Evolutionary conservation across 108 stramenopile genomes (phyloP).

Genomic region (Nitzschia inconspicua): DNA sequence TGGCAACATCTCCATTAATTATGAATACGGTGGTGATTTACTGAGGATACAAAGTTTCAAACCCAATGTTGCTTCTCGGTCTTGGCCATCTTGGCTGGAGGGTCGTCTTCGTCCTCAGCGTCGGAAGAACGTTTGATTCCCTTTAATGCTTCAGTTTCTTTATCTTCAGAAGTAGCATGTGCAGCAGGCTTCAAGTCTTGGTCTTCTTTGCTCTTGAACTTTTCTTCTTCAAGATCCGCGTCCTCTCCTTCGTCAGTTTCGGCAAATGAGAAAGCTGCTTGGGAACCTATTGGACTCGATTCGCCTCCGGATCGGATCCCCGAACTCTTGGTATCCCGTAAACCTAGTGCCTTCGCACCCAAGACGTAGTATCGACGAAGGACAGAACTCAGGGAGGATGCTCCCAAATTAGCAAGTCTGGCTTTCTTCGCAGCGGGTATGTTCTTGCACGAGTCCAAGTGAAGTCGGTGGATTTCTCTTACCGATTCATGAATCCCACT

Average conservation of each 20-base stretch:
- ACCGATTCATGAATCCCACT: conserved; percentile 81
- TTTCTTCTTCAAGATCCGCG: too few relatives aligned
- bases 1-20: too few relatives aligned
- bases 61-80: too few relatives aligned
- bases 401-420: conserved; percentile 46
- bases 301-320: conserved; percentile 72
- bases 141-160: too few relatives aligned
- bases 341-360: conserved; percentile 71
- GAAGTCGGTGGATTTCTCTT: conserved; percentile 76
- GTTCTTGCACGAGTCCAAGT: conserved; percentile 67
- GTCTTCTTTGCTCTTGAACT: too few relatives aligned
- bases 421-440: conserved; percentile 42
- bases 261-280: conserved; percentile 36
- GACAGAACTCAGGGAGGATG: conserved; percentile 73
- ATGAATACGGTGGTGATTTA: too few relatives aligned
- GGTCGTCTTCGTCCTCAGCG: too few relatives aligned
- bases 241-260: conserved; percentile 16
- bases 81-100: too few relatives aligned
- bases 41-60: too few relatives aligned
- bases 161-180: too few relatives aligned
- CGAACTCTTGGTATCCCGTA: conserved; percentile 62
- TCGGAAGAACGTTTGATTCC: too few relatives aligned
- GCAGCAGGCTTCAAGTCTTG: too few relatives aligned
- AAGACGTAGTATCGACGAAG: conserved; percentile 77
- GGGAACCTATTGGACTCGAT: conserved; percentile 28